Evolutionary conservation across 1,284 basidiomycete species (phyloP).

Genomic region (Moniliophthora roreri): DNA sequence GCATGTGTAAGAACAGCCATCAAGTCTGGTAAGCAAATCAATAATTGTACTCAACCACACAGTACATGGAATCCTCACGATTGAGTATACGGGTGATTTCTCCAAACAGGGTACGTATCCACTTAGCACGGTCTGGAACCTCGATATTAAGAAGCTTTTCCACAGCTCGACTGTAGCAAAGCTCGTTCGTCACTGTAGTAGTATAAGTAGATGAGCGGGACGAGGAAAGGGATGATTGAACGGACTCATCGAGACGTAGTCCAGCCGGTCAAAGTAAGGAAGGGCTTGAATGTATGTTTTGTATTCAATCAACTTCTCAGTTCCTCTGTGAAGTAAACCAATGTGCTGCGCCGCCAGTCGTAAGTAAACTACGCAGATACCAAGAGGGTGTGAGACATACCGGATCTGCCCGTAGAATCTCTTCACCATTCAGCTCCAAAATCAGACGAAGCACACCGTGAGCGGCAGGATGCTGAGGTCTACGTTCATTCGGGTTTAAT

Average conservation of each 20-base stretch:
- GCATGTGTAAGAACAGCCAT: slow-evolving; percentile 98
- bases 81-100: slow-evolving; percentile 97
- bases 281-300: slow-evolving; percentile 98
- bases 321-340: slow-evolving; percentile 95
- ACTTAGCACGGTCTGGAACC: slow-evolving; percentile 97
- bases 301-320: slow-evolving; percentile 99
- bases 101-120: slow-evolving; percentile 97
- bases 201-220: neutral
- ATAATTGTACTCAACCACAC: neutral
- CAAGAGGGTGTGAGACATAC: slow-evolving; percentile 42
- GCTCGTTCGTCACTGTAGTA: slow-evolving; percentile 87
- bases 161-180: slow-evolving; percentile 95
- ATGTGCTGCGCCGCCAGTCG: slow-evolving; percentile 65
- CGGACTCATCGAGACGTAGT: slow-evolving; percentile 99
- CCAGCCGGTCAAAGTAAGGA: slow-evolving; percentile 99
- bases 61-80: slow-evolving; percentile 49
- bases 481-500: slow-evolving; percentile 25
- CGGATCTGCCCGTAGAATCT: slow-evolving; percentile 90
- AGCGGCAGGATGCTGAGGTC: slow-evolving; percentile 97
- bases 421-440: slow-evolving; percentile 96
- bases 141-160: slow-evolving; percentile 99
- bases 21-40: slow-evolving; percentile 54
- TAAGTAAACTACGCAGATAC: no score
- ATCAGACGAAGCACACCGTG: slow-evolving; percentile 99
- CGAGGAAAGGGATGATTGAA: slow-evolving; percentile 15